Evolutionary conservation across 1,284 basidiomycete genomes (phyloP), one percentile per base, ranked within the genome.

Genomic region (Melanopsichium pennsylvanicum): DNA sequence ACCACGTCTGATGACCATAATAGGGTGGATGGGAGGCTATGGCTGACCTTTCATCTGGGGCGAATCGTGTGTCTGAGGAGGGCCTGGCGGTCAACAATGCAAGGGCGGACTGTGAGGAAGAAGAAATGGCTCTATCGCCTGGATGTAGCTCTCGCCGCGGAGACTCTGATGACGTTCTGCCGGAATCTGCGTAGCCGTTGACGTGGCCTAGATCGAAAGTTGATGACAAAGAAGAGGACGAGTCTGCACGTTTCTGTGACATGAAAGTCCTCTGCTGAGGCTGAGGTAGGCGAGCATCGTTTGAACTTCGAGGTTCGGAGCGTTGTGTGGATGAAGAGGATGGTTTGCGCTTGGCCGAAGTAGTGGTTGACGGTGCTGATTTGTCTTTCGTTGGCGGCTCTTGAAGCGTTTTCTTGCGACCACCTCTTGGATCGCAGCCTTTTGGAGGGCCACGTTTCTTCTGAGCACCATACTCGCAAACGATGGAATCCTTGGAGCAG

Each of bases 401-500:
- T 11, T 13, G 23, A 1, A 45, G 23, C 49, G 54, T 70, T 27
- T 60, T 70, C 46, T 42, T 70, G 18, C 62, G 51, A 21, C 67
- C 67, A 18, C 67, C 67, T 29, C 51, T 40, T 16, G 67, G 51
- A 18, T 64, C 56, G 32, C 61, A 64, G 22, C 67, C 67, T 32
- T 70, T 70, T 5, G 67, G 67, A 6, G 67, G 67, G 9, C 67
- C 67, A 10, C 67, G 60, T 45, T 70, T 70, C 52, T 58, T 70
- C 23, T 51, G 67, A 34, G 46, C 56, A 15, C 51, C 56, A 25
- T 64, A 70, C 26, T 60, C 56, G 61, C 67, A 70, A 16, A 23
- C 10, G 19, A 21, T 13, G 3, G 47, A 45, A 11, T 61, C 61
- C 11, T 56, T 59, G 27, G 37, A 33, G 56, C 67, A 70, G 22